Evolutionary conservation across 768 basidiomycete species (phyloP).

Genomic region (Tylopilus sp.): DNA sequence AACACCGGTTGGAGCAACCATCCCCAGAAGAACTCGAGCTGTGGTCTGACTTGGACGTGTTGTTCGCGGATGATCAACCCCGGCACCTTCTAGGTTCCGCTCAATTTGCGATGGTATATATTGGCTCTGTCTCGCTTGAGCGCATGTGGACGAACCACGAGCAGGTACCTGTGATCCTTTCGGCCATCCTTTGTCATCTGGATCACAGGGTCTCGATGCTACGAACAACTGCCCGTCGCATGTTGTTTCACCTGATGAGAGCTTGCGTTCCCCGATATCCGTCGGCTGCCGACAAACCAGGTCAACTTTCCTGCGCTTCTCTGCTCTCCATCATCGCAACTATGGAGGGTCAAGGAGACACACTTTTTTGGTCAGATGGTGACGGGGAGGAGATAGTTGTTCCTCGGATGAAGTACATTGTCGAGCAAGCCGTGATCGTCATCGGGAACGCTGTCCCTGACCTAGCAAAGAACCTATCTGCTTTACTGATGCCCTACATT

Average conservation of each 20-base stretch:
- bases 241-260: conserved; percentile 82
- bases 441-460: conserved; percentile 66
- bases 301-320: conserved; percentile 42
- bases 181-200: conserved; percentile 76
- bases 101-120: conserved; percentile 85
- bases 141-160: conserved; percentile 71
- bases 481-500: conserved; percentile 77
- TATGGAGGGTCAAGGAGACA: conserved; percentile 57
- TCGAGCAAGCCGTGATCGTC: conserved; percentile 61
- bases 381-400: conserved; percentile 53
- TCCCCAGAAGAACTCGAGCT: conserved; percentile 66
- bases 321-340: conserved; percentile 49
- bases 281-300: conserved; percentile 58
- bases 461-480: conserved; percentile 76
- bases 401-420: conserved; percentile 66
- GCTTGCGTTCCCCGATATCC: conserved; percentile 80
- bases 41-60: conserved; percentile 74
- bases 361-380: conserved; percentile 70
- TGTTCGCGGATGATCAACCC: conserved; percentile 68
- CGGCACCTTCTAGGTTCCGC: conserved; percentile 72
- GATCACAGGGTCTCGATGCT: conserved; percentile 74
- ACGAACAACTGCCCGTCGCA: conserved; percentile 65
- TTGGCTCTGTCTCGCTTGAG: conserved; percentile 73
- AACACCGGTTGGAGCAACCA: conserved; percentile 61
- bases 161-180: conserved; percentile 72